These are phyloP conservation scores for Xylaria scruposa DNA, from an alignment of 495 filamentous ascomycete genomes.

Conservation along the genomic window DNA sequence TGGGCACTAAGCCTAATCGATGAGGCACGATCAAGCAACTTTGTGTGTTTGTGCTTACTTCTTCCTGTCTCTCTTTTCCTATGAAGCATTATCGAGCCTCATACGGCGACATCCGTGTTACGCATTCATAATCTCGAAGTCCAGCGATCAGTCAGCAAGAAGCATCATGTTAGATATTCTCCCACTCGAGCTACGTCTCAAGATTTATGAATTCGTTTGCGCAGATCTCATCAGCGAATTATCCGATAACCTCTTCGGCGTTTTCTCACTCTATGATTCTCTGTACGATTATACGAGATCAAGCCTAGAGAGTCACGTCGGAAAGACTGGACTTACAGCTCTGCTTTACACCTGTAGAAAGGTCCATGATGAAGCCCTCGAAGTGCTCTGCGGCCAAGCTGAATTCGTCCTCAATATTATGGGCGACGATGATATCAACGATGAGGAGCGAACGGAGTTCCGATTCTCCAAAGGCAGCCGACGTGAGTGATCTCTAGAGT, in stretches of 20 bases:
- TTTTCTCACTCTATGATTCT: conserved; percentile 20
- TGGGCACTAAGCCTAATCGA: background rate
- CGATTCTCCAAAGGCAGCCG: conserved; percentile 12
- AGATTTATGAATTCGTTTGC: conserved; percentile 10
- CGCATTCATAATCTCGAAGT: background rate
- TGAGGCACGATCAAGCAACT: background rate
- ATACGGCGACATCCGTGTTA: background rate
- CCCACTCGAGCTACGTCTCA: conserved; percentile 16
- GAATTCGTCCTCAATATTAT: conserved; percentile 24
- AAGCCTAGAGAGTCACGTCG: conserved; percentile 17
- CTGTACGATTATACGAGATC: conserved; percentile 18
- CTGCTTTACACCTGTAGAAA: conserved; percentile 15
- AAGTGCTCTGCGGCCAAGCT: conserved; percentile 9
- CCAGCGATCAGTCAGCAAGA: background rate
- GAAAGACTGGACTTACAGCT: conserved; percentile 12
- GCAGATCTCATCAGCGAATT: conserved; percentile 18
- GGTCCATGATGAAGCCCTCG: conserved; percentile 16
- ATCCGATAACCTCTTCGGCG: conserved; percentile 24
- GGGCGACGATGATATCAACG: conserved; percentile 11
- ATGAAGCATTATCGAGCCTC: background rate
- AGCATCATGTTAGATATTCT: background rate
- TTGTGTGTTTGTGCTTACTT: background rate
- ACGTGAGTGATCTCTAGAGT: background rate
- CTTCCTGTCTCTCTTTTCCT: background rate
- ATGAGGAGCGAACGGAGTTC: conserved; percentile 11